These are phyloP conservation scores for Neurospora hispaniola DNA, from an alignment of 495 filamentous ascomycete species.

Conservation along the genomic window DNA sequence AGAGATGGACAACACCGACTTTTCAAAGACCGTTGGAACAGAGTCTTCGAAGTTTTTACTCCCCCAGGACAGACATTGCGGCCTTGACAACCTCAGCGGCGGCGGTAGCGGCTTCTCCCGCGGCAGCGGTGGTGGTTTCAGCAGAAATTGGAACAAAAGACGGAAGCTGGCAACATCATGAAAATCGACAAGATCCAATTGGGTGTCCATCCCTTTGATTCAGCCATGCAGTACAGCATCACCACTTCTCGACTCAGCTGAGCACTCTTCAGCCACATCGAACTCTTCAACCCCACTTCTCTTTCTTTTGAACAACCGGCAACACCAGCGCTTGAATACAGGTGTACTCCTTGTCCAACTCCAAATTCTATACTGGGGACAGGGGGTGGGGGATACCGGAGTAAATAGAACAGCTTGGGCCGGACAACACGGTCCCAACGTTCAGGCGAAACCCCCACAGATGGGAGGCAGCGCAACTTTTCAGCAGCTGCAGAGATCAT, in stretches of 20 bases:
- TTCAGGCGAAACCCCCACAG: constrained; percentile 24
- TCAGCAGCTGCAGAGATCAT: constrained; percentile 10
- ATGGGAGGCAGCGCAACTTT: constrained; percentile 27
- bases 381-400: too few relatives aligned
- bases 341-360: not conserved
- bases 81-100: not conserved
- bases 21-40: not conserved
- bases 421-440: constrained; percentile 25
- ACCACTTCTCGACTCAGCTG: not conserved
- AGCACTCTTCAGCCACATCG: not conserved
- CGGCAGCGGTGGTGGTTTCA: not conserved
- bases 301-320: not conserved
- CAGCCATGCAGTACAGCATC: too few relatives aligned
- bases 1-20: not conserved
- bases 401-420: constrained; percentile 23
- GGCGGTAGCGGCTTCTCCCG: not conserved
- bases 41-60: not conserved
- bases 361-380: too few relatives aligned
- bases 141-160: not conserved
- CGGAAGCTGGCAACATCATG: constrained; percentile 62
- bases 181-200: constrained; percentile 45
- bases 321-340: not conserved
- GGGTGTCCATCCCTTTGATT: constrained; percentile 41
- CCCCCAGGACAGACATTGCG: not conserved
- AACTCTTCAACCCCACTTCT: not conserved